A percentile compares a stretch with the other conserved stretches of the same genome.
Evolutionary conservation across 352 stramenopile species (phyloP).

Genomic region (Phytophthora ramorum): DNA sequence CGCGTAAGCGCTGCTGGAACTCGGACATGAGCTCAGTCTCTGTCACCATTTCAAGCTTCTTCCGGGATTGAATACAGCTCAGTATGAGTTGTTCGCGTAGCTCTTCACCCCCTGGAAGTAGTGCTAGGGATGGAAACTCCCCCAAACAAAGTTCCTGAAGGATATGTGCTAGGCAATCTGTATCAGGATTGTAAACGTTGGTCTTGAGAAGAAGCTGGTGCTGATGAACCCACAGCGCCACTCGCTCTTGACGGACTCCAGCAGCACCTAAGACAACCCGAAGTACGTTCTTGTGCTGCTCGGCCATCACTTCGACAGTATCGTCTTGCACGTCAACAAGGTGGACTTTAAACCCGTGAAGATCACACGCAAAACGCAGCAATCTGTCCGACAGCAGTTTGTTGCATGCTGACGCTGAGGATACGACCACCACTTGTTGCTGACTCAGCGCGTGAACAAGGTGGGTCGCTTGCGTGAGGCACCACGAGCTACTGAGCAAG

Average conservation of each 20-base stretch:
- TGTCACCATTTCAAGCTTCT: constrained; percentile 40
- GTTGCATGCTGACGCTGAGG: constrained; percentile 6
- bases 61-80: constrained; percentile 45
- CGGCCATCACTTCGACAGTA: background rate
- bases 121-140: constrained; percentile 44
- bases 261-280: constrained; percentile 22
- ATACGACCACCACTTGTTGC: constrained; percentile 41
- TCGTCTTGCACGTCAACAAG: constrained; percentile 3
- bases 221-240: constrained; percentile 42
- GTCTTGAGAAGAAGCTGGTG: constrained; percentile 5
- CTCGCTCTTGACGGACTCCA: constrained; percentile 44
- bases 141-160: constrained; percentile 43
- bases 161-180: constrained; percentile 26
- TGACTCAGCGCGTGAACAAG: constrained; percentile 44
- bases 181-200: background rate
- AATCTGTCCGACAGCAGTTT: constrained; percentile 28
- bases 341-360: constrained; percentile 47
- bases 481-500: constrained; percentile 39
- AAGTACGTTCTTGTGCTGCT: constrained; percentile 4
- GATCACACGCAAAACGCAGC: constrained; percentile 45
- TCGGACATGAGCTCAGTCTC: constrained; percentile 39
- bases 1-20: constrained; percentile 38
- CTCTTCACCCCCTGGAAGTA: constrained; percentile 34
- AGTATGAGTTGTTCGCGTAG: constrained; percentile 45
- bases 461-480: constrained; percentile 46